Conservation (phyloP, 2,329 filamentous ascomycete genomes). For the Diaporthe citriasiana region DNA sequence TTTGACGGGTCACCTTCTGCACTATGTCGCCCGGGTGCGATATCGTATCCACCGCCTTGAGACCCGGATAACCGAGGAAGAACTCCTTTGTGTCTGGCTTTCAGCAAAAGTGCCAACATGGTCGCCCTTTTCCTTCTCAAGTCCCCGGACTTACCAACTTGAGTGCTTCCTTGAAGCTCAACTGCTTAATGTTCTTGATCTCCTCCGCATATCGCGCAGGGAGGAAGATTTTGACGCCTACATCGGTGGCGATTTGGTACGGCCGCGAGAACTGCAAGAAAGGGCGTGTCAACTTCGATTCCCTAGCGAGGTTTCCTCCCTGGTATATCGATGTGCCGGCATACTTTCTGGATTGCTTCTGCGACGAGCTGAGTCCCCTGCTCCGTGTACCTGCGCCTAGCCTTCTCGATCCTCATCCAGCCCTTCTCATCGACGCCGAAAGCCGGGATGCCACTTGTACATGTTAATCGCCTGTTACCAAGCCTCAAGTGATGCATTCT, state of each 20-base stretch:
- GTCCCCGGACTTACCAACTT: background rate
- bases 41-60: background rate
- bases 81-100: conserved; percentile 9
- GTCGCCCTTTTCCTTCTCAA: too few species aligned
- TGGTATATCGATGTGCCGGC: background rate
- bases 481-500: background rate
- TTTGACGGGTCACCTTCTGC: conserved; percentile 28
- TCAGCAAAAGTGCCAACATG: background rate
- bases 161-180: conserved; percentile 32
- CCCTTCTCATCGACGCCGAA: conserved; percentile 26
- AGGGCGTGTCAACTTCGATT: background rate
- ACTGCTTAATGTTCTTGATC: conserved; percentile 32
- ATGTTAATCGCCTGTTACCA: background rate
- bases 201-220: conserved; percentile 35
- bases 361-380: conserved; percentile 23
- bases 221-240: conserved; percentile 33
- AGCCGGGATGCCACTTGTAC: conserved; percentile 10
- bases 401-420: conserved; percentile 30
- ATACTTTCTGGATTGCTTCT: conserved; percentile 18
- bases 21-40: background rate
- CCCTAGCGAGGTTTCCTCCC: too few species aligned
- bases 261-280: conserved; percentile 16
- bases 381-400: conserved; percentile 8
- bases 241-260: conserved; percentile 34
- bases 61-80: conserved; percentile 1